Base-by-base conservation (phyloP, 1,284 basidiomycete species). In the Irpex sp. region DNA sequence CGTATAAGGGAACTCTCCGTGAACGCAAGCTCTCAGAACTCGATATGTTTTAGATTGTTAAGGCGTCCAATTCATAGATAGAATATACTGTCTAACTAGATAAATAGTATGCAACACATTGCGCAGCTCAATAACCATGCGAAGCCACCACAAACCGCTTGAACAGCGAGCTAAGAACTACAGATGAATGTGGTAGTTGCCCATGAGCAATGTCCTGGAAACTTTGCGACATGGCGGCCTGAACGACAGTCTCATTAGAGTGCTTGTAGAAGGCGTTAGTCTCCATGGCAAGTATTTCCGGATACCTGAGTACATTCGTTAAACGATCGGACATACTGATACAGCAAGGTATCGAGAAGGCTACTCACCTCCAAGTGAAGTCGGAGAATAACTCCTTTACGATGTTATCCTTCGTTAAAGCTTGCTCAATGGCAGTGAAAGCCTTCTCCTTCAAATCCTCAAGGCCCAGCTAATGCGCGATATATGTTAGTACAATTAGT, bases 351-450 rank as follows among this genome's bases (percentile, higher is more conserved):
- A 26, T 26, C 21, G 36, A 49, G 54, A 40, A 13, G 11, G 34
- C 17, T n/a, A 65, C 66, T 11, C 19, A 66, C 66, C 63, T 52
- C 65, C 65, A 66, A 9, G 66, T 63, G 40, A 68, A 68, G 40
- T 66, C 65, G 5, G 66, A 66, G 61, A 68, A 68, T 19, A 68
- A 59, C 63, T 68, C 66, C 38, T 64, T 60, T 7, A 68, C 66
- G 59, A 68, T 61, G 57, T 68, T 68, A 11, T 65, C 58, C 37
- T 63, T 60, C 11, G 64, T 60, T 8, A 68, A 58, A 13, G 54
- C 37, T 11, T 40, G n/a, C 38, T 59, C 26, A 5, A 66, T 57
- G 1, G 62, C 65, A 7, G 26, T 48, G 36, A 63, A 62, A 3
- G 64, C 60, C 44, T 56, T 44, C n/a, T 59, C 21, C 34, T 58